Evolutionary conservation across 768 basidiomycete species (phyloP), one percentile per base, ranked within the genome.

Genomic region (Ramaria sp.): DNA sequence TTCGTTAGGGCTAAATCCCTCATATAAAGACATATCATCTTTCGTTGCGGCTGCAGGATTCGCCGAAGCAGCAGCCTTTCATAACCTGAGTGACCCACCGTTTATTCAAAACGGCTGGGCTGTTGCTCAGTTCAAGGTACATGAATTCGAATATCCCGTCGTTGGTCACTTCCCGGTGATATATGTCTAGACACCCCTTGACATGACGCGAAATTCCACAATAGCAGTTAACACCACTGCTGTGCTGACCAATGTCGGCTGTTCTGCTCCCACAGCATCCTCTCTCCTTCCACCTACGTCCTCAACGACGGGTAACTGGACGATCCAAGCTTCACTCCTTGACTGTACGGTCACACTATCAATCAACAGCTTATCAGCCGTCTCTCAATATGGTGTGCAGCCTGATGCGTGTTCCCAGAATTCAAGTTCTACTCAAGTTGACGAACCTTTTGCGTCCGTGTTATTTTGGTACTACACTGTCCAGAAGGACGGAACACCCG

Each of bases 1-100:
- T 38, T 62, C 61, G 1, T 56, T 83, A 32, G 76, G 73, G 6
- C 72, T 81, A 20, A 66, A 69, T 7, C 72, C 75, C 3, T 69
- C 72, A 55, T 65, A 77, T 16, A 52, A 61, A 18, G 63, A 73
- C 7, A 60, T 84, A 45, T 76, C 74, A 41, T 71, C 72, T 16
- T 84, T 83, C 61, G 66, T 78, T 9, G 78, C 82, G 25, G 78
- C 82, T 7, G 74, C 79, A 7, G 83, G 83, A 45, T 77, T 72
- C 58, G 71, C 73, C 3, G 73, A 75, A 44, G 71, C 73, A 16
- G 70, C 73, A 5, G 71, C 71, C 3, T 64, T 73, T 36, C 70
- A 77, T 58, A 60, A 64, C 16, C 63, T 84, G 5, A 61, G 67
- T 5, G 79, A 82, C 55, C 84, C 84, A 1, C 77, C 81, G 7